phyloP scores from a whole-genome alignment of 768 basidiomycete genomes.

The Suillus subalutaceus region DNA sequence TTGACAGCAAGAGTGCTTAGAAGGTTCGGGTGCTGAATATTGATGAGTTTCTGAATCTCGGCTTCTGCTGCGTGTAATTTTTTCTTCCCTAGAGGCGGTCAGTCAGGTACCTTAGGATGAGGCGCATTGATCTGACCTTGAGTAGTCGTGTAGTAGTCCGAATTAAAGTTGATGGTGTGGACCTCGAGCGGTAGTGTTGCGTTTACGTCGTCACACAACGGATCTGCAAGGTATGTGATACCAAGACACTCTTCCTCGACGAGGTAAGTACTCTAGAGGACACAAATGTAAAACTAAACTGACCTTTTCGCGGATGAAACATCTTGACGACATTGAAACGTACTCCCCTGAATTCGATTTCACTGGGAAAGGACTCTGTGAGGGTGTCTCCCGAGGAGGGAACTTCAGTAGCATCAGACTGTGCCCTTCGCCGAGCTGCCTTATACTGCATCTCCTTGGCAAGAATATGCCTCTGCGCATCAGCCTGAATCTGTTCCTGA shows the following conservation, averaged over 20 bases:
- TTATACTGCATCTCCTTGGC: constrained; percentile 53
- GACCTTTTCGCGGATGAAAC: constrained; percentile 73
- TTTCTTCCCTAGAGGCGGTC: constrained; percentile 50
- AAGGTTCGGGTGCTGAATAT: constrained; percentile 68
- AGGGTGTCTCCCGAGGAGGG: constrained; percentile 51
- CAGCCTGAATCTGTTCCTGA: constrained; percentile 67
- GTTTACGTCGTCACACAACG: constrained; percentile 66
- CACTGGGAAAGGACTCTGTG: constrained; percentile 61
- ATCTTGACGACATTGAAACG: constrained; percentile 67
- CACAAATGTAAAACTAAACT: constrained; percentile 18
- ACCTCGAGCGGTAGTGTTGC: constrained; percentile 68
- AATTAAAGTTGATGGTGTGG: constrained; percentile 64
- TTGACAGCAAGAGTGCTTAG: constrained; percentile 69
- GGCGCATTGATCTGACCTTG: constrained; percentile 47
- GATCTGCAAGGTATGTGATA: constrained; percentile 72
- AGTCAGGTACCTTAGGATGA: background rate
- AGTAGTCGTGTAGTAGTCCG: constrained; percentile 65
- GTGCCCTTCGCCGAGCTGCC: constrained; percentile 59
- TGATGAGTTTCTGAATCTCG: constrained; percentile 63
- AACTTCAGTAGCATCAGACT: constrained; percentile 72
- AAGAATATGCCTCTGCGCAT: constrained; percentile 54
- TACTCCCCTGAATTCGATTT: constrained; percentile 61
- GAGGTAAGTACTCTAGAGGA: constrained; percentile 2
- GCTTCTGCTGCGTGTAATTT: constrained; percentile 68
- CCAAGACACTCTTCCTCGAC: constrained; percentile 59